These are phyloP conservation scores for Suillus americanus DNA, from an alignment of 768 basidiomycete genomes.

Conservation along the genomic window DNA sequence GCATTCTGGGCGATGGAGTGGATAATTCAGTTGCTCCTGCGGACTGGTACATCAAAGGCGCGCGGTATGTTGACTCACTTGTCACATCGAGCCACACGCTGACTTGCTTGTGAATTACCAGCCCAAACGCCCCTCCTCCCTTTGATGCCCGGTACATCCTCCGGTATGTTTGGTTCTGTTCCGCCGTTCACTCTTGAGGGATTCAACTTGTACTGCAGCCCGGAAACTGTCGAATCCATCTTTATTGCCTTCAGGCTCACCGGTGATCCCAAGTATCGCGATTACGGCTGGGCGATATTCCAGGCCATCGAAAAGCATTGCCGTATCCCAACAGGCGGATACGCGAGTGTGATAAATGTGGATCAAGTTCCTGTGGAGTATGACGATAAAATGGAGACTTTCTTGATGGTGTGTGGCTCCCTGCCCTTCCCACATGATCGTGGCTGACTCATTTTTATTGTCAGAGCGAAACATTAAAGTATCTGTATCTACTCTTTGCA, in stretches of 20 bases:
- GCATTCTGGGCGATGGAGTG: slow-evolving; percentile 57
- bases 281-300: slow-evolving; percentile 88
- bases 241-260: slow-evolving; percentile 92
- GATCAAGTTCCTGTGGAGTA: slow-evolving; percentile 66
- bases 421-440: not conserved
- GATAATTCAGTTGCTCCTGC: slow-evolving; percentile 33
- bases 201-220: slow-evolving; percentile 41
- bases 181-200: not conserved
- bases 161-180: slow-evolving; percentile 43
- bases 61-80: slow-evolving; percentile 40
- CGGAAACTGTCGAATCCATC: slow-evolving; percentile 93
- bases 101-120: slow-evolving; percentile 11
- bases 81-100: not conserved
- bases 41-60: slow-evolving; percentile 95
- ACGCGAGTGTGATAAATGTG: slow-evolving; percentile 81
- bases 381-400: slow-evolving; percentile 96
- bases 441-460: not conserved
- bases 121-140: slow-evolving; percentile 31
- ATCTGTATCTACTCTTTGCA: slow-evolving; percentile 85
- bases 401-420: slow-evolving; percentile 66
- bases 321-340: slow-evolving; percentile 75
- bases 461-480: slow-evolving; percentile 89
- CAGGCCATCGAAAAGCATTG: slow-evolving; percentile 86
- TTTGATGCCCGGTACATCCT: slow-evolving; percentile 95
- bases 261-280: slow-evolving; percentile 77